Base-by-base conservation (phyloP, 208 protist genomes). In the Crithidia acanthocephali region DNA sequence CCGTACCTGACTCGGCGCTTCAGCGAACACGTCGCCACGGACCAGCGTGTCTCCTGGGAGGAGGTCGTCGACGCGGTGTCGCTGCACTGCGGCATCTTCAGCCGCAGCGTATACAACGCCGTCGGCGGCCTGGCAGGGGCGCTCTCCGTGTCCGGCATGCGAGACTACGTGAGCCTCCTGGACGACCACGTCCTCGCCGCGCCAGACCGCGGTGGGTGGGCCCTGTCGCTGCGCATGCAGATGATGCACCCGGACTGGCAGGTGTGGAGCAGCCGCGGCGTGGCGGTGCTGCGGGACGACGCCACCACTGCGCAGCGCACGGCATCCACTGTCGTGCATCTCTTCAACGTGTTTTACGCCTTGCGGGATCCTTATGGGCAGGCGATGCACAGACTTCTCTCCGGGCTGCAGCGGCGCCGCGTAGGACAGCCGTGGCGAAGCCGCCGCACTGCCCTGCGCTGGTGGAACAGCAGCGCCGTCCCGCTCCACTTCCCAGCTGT, bases 31-130 rank as follows among this genome's bases (percentile, higher is more conserved):
- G 27, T 33, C 27, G 77, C 68, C 20, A n/a, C 48, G 2, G 72
- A 78, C 55, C 65, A 74, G 53, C 72, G 77, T 2, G 77, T 66
- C 9, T 37, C 53, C n/a, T 68, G 45, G 48, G 77, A 77, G 44
- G 71, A 73, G 58, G 40, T 56, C 22, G 56, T 82, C 6, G 72
- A 73, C 50, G 77, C 65, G 9, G 72, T 56, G 18, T 74, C 77
- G 32, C 71, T 76, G 45, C 72, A 77, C 50, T 82, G 77, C 59
- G 62, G 58, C 32, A 56, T 77, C 53, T 82, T 70, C 44, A 8
- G 68, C 72, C 70, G 70, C 47, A 35, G 25, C 1, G 11, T 63
- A n/a, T 75, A 75, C 56, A 64, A 83, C 44, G 56, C 67, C 11
- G 57, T 74, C 20, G 77, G 77, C 40, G 77, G 77, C 45, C 52